phyloP scores from a whole-genome alignment of 768 basidiomycete species.

The Lentinula guzmanii region DNA sequence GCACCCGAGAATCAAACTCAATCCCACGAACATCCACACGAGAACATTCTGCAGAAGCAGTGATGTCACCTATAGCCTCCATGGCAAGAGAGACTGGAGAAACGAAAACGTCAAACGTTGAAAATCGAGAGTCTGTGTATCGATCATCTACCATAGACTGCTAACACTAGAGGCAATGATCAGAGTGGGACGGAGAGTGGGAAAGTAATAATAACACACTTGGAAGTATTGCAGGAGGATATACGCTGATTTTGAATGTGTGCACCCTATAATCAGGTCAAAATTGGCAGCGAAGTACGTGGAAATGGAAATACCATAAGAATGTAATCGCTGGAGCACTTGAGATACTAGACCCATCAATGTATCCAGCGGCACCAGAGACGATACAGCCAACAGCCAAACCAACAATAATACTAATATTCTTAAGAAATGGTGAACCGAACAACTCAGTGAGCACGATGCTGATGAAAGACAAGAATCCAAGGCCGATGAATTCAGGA shows the following conservation, averaged over 20 bases:
- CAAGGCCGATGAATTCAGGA: slow-evolving; percentile 80
- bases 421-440: slow-evolving; percentile 82
- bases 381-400: slow-evolving; percentile 77
- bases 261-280: slow-evolving; percentile 47
- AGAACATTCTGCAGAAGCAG: slow-evolving; percentile 79
- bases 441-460: slow-evolving; percentile 48
- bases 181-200: not conserved
- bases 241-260: slow-evolving; percentile 70
- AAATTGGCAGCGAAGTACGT: not conserved
- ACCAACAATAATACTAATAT: slow-evolving; percentile 71
- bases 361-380: slow-evolving; percentile 73
- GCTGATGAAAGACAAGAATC: slow-evolving; percentile 55
- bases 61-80: slow-evolving; percentile 85
- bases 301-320: slow-evolving; percentile 43
- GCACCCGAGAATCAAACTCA: slow-evolving; percentile 77
- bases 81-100: slow-evolving; percentile 60
- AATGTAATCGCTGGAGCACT: slow-evolving; percentile 76
- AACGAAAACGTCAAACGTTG: not conserved
- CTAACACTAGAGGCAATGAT: slow-evolving; percentile 18
- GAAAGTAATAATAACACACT: not conserved
- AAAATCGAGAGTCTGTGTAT: not conserved
- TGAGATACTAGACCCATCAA: slow-evolving; percentile 58
- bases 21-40: slow-evolving; percentile 65
- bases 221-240: slow-evolving; percentile 58
- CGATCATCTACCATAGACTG: slow-evolving; percentile 25